Evolutionary conservation across 192 early-diverging fungal genomes (phyloP).

Genomic region (Coemansia sp.): DNA sequence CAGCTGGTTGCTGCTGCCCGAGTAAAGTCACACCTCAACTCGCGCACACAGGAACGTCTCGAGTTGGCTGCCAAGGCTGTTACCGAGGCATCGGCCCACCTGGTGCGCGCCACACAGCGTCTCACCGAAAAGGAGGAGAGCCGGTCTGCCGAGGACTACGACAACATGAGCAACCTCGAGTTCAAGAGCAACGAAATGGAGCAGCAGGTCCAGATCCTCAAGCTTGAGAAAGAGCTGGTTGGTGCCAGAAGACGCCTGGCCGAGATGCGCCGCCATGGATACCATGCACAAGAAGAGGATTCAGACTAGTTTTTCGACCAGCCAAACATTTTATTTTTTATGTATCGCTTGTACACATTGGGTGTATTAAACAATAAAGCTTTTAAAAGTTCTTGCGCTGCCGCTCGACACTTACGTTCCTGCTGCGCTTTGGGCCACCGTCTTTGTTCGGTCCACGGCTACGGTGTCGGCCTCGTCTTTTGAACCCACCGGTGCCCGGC

Average conservation of each 20-base stretch:
- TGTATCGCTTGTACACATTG: background rate
- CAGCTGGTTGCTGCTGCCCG: conserved; percentile 95
- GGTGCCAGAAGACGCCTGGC: conserved; percentile 83
- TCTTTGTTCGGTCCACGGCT: conserved; percentile 10
- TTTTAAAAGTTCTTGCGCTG: conserved; percentile 11
- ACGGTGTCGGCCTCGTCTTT: conserved; percentile 27
- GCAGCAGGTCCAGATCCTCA: conserved; percentile 94
- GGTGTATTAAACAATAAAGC: background rate
- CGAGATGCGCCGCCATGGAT: conserved; percentile 87
- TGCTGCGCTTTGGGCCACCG: conserved; percentile 20
- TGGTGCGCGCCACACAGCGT: conserved; percentile 91
- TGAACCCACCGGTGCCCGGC: conserved; percentile 3
- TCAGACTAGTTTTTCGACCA: conserved; percentile 5
- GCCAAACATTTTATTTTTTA: background rate
- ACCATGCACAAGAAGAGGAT: conserved; percentile 57
- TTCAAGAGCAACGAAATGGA: conserved; percentile 97
- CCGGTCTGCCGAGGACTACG: conserved; percentile 58
- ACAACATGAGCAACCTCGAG: conserved; percentile 82
- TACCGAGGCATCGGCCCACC: conserved; percentile 82
- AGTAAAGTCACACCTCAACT: conserved; percentile 91
- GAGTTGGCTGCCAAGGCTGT: conserved; percentile 93
- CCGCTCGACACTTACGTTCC: conserved; percentile 22
- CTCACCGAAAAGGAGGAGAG: conserved; percentile 71
- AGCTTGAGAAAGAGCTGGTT: conserved; percentile 89
- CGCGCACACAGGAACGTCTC: conserved; percentile 88